Percentiles rank a stretch among this genome's conserved stretches.
These are phyloP conservation scores for Thalia dealbata DNA, from an alignment of 176 grass and related monocot genomes.

Conservation along the genomic window DNA sequence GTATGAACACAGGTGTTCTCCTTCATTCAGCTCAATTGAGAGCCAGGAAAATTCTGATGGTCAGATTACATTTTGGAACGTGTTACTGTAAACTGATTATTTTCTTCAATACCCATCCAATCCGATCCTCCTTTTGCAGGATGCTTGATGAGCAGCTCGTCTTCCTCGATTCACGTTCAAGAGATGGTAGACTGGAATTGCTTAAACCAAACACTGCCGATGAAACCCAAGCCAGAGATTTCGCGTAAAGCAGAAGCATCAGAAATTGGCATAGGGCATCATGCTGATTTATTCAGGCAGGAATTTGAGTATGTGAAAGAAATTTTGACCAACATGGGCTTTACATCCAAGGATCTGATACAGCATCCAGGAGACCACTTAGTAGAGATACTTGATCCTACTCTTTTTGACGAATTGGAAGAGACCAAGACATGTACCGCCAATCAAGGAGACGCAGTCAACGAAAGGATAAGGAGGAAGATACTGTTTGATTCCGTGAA, in stretches of 20 bases:
- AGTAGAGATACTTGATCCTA: slow-evolving; percentile 31
- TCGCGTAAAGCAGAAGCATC: slow-evolving; percentile 41
- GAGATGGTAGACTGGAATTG: slow-evolving; percentile 29
- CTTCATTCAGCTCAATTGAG: too few species aligned
- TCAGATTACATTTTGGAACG: background rate
- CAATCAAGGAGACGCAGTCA: slow-evolving; percentile 34
- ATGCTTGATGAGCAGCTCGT: slow-evolving; percentile 18
- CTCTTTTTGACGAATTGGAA: slow-evolving; percentile 45
- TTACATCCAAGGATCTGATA: slow-evolving; percentile 16
- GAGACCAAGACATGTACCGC: slow-evolving; percentile 17
- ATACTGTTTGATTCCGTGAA: slow-evolving; percentile 63
- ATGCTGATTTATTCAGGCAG: slow-evolving; percentile 29
- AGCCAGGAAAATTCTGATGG: background rate
- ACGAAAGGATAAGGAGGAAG: slow-evolving; percentile 31
- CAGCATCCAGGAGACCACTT: slow-evolving; percentile 27
- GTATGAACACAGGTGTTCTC: slow-evolving; percentile 20
- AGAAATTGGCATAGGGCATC: slow-evolving; percentile 38
- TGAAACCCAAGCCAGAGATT: slow-evolving; percentile 38
- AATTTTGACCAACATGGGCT: slow-evolving; percentile 33
- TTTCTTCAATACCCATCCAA: background rate
- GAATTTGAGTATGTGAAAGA: slow-evolving; percentile 63
- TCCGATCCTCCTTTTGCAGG: slow-evolving; percentile 33
- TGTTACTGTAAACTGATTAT: background rate
- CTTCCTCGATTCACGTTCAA: slow-evolving; percentile 29
- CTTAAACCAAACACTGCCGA: slow-evolving; percentile 32